A percentile compares a stretch with the other conserved stretches of the same genome.
phyloP scores from a whole-genome alignment of 2,329 filamentous ascomycete species.

The Coniella vitis region DNA sequence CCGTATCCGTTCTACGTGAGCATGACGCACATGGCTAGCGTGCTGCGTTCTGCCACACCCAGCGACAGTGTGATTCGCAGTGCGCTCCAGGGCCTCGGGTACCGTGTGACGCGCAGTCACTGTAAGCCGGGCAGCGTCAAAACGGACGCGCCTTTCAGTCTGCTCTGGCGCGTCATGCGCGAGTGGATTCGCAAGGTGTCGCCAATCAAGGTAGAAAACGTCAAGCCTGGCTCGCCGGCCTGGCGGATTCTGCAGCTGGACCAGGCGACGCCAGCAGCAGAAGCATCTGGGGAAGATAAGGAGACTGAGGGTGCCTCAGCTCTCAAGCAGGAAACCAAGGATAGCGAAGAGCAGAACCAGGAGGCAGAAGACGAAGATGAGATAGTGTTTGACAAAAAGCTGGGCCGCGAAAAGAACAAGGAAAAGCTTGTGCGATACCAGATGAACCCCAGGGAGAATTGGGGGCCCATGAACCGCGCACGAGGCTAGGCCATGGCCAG shows the following conservation, averaged over 20 bases:
- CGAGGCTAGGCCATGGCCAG: conserved; percentile 24
- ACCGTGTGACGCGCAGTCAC: conserved; percentile 77
- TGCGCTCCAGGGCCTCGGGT: conserved; percentile 74
- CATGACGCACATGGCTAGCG: conserved; percentile 65
- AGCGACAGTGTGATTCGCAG: conserved; percentile 74
- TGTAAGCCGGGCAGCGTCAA: conserved; percentile 86
- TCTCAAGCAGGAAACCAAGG: conserved; percentile 18
- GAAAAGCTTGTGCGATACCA: conserved; percentile 80
- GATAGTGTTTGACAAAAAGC: conserved; percentile 66
- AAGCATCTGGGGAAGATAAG: conserved; percentile 24
- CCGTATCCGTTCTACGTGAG: conserved; percentile 81
- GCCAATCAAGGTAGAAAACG: conserved; percentile 65
- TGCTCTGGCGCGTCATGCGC: conserved; percentile 88
- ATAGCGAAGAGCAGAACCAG: conserved; percentile 24
- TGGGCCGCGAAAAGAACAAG: conserved; percentile 62
- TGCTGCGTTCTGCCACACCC: conserved; percentile 73
- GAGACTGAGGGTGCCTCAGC: conserved; percentile 27
- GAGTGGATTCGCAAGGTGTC: conserved; percentile 81
- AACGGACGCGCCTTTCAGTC: conserved; percentile 84
- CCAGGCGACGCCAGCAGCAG: conserved; percentile 15
- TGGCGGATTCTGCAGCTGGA: conserved; percentile 56
- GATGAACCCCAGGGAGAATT: conserved; percentile 82
- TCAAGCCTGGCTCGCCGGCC: conserved; percentile 65
- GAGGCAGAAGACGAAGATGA: conserved; percentile 21
- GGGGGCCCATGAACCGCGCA: conserved; percentile 73